These are phyloP conservation scores for Pugionium dolabratum DNA, from an alignment of 345 rosid species.

Conservation along the genomic window DNA sequence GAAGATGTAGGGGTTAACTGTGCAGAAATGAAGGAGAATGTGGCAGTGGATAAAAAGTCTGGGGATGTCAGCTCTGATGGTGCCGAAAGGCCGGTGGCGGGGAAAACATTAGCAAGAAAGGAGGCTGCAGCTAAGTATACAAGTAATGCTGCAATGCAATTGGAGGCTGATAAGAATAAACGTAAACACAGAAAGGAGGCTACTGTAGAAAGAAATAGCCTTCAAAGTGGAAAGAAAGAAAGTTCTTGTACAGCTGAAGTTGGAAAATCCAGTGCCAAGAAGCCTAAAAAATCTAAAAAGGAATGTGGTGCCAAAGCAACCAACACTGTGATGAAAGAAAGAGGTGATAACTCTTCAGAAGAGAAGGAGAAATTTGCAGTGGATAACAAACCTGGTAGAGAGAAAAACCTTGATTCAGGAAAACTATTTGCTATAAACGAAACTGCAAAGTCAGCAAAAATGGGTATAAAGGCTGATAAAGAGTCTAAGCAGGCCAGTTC, in stretches of 20 bases:
- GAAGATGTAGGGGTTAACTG: constrained; percentile 27
- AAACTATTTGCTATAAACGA: constrained; percentile 36
- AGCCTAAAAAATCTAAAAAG: constrained; percentile 31
- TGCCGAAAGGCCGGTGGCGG: constrained; percentile 26
- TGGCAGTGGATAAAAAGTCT: constrained; percentile 34
- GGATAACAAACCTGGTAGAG: constrained; percentile 26
- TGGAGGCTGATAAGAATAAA: constrained; percentile 18
- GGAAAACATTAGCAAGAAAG: constrained; percentile 31
- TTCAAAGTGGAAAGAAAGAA: constrained; percentile 37
- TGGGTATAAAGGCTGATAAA: constrained; percentile 33
- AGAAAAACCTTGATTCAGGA: constrained; percentile 28
- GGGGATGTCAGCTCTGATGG: constrained; percentile 25
- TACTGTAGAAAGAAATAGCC: constrained; percentile 23
- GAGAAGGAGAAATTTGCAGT: constrained; percentile 55
- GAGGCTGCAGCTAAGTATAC: constrained; percentile 29
- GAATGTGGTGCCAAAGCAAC: constrained; percentile 14
- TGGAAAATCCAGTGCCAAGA: constrained; percentile 34
- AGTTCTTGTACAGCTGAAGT: constrained; percentile 38
- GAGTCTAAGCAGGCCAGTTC: constrained; percentile 34
- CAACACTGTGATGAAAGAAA: constrained; percentile 24
- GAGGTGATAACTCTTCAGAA: constrained; percentile 34
- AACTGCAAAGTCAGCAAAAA: constrained; percentile 31
- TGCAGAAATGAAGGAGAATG: constrained; percentile 49
- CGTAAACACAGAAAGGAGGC: constrained; percentile 27
- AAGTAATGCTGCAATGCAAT: constrained; percentile 17